Evolutionary conservation across 306 rosid genomes (phyloP).

Genomic region (Vigna hirtella): DNA sequence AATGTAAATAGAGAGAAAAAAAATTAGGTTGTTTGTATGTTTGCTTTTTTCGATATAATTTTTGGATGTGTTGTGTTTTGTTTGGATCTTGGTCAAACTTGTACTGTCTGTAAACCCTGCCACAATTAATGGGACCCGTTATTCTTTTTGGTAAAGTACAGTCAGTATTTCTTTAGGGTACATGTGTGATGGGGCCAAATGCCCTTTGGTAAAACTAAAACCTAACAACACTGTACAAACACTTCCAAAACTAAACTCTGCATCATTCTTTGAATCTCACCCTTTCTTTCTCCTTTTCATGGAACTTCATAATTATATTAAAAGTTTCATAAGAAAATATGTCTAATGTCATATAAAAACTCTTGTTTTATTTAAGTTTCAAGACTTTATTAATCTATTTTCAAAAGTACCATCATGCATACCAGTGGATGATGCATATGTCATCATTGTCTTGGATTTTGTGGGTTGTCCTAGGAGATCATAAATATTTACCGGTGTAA

Average conservation of each 20-base stretch:
- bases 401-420: too few relatives aligned
- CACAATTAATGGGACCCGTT: conserved; percentile 52
- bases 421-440: too few relatives aligned
- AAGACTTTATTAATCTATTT: too few relatives aligned
- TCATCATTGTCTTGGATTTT: too few relatives aligned
- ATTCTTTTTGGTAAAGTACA: conserved; percentile 21
- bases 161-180: conserved; percentile 14
- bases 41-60: not conserved
- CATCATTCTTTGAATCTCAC: conserved; percentile 4
- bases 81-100: conserved; percentile 52
- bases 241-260: not conserved
- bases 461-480: too few relatives aligned
- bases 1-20: too few relatives aligned
- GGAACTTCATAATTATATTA: not conserved
- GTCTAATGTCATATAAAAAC: too few relatives aligned
- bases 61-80: not conserved
- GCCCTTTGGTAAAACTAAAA: not conserved
- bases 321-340: not conserved
- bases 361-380: too few relatives aligned
- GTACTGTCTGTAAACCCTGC: conserved; percentile 58
- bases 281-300: not conserved
- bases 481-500: too few relatives aligned
- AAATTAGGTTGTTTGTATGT: too few relatives aligned
- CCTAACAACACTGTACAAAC: not conserved
- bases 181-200: not conserved